Evolutionary conservation across 352 stramenopile genomes (phyloP), one percentile per base, ranked within the genome.

Genomic region (Phytophthora quininea): DNA sequence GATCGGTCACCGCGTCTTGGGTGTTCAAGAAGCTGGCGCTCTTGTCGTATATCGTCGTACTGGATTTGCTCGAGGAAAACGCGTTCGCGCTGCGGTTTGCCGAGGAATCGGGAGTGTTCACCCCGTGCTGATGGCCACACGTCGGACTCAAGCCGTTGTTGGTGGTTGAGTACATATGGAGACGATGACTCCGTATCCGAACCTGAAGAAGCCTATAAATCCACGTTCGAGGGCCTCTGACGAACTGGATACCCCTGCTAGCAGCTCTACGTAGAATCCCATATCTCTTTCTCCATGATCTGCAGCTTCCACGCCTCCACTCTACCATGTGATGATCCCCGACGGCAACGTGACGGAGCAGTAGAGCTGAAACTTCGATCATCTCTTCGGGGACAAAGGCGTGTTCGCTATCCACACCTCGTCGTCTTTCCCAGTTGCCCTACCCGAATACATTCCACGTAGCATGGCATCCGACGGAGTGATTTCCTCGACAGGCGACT

Each of bases 351-450:
- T 84, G 74, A 14, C 74, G 56, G 0, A 91, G 70, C 49, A 67
- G 61, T 24, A 91, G 57, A 8, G 59, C 48, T 12, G 58, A 52
- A 6, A 19, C 54, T 12, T 73, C 48, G 4, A 61, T 67, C 0
- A 51, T 65, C 56, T 89, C 76, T n/a, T 82, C 69, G 0, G 85
- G 85, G 3, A 68, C 57, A 24, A 91, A 91, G 33, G 82, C 80
- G 45, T 90, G 84, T 32, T 91, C 82, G 2, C 49, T 65, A 54
- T 93, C 81, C 31, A 74, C 54, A 2, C 81, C 83, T 9, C 64
- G 59, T 9, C 84, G 73, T 50, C 80, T 81, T 30, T 80, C 82
- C 85, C 85, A 92, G 58, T 83, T 89, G 2, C 85, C 85, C 85
- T 83, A 93, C 60, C 90, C 80, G 31, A 85, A 90, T 30, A 93